phyloP scores from a whole-genome alignment of 345 rosid genomes.

The Tarenaya hassleriana region DNA sequence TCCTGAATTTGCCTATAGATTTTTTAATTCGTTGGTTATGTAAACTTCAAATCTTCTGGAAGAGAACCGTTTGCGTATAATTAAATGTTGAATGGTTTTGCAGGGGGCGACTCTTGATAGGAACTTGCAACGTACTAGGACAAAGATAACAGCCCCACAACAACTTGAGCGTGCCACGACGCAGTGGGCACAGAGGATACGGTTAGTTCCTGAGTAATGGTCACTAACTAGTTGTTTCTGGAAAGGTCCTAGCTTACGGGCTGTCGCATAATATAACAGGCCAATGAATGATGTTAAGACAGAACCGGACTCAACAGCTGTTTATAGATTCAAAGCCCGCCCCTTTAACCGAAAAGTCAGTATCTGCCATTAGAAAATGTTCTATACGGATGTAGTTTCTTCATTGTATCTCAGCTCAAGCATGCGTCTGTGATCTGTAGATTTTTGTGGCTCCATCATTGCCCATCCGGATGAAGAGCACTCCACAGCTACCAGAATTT shows the following conservation, averaged over 20 bases:
- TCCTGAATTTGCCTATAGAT: not conserved
- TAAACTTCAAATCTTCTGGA: not conserved
- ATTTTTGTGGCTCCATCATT: conserved; percentile 80
- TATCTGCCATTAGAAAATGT: conserved; percentile 12
- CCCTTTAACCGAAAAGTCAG: conserved; percentile 93
- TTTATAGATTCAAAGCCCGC: conserved; percentile 84
- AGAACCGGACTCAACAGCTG: conserved; percentile 33
- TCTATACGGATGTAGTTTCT: conserved; percentile 4
- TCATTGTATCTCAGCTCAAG: conserved; percentile 13
- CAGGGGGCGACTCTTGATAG: conserved; percentile 50
- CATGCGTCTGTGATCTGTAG: conserved; percentile 38
- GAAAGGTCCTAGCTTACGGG: conserved; percentile 5
- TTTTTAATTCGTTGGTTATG: not conserved
- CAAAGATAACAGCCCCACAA: conserved; percentile 75
- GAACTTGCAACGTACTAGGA: conserved; percentile 32
- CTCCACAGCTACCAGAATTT: conserved; percentile 78
- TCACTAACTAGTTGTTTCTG: not conserved
- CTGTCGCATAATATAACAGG: conserved; percentile 39
- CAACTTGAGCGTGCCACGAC: conserved; percentile 90
- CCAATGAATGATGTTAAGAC: conserved; percentile 40
- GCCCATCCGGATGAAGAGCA: conserved; percentile 69
- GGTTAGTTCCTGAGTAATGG: conserved; percentile 39
- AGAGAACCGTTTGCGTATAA: not conserved
- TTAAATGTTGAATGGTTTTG: conserved; percentile 21
- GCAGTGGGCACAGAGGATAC: conserved; percentile 63